Evolutionary conservation across 768 basidiomycete genomes (phyloP).

Genomic region (Phlebiopsis gigantea): DNA sequence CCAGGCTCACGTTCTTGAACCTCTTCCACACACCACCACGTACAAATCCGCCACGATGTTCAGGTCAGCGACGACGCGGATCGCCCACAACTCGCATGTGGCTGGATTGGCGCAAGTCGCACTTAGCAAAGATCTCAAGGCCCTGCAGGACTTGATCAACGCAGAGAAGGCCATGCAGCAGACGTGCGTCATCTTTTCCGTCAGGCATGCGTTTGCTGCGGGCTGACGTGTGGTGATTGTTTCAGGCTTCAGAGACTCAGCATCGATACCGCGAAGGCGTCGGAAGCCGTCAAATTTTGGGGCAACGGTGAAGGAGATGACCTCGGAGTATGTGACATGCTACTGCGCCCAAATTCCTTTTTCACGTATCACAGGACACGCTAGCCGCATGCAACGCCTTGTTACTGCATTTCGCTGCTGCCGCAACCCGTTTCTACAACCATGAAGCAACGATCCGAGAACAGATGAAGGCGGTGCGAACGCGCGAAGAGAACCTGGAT

Average conservation of each 20-base stretch:
- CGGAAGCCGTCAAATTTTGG: conserved; percentile 70
- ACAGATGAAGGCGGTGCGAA: conserved; percentile 77
- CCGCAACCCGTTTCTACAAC: conserved; percentile 62
- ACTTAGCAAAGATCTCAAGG: conserved; percentile 72
- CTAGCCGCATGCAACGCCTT: conserved; percentile 66
- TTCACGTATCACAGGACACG: conserved; percentile 50
- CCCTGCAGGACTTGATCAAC: conserved; percentile 84
- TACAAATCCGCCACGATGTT: conserved; percentile 50
- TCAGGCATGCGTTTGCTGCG: not conserved
- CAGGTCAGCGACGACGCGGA: conserved; percentile 69
- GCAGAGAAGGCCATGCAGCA: conserved; percentile 79
- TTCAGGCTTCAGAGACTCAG: conserved; percentile 53
- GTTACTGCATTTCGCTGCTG: conserved; percentile 59
- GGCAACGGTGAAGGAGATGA: conserved; percentile 81
- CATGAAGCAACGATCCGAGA: conserved; percentile 65
- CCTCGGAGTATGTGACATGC: conserved; percentile 44
- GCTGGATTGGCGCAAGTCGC: conserved; percentile 53
- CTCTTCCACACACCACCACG: not conserved
- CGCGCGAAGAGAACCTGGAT: conserved; percentile 79
- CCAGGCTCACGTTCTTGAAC: not conserved
- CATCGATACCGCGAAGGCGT: conserved; percentile 59
- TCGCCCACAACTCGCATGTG: conserved; percentile 86
- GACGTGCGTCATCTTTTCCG: conserved; percentile 47
- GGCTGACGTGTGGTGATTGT: not conserved
- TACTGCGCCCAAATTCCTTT: not conserved